These are phyloP conservation scores for Paraphaeosphaeria minitans DNA, from an alignment of 2,329 filamentous ascomycete genomes.

Conservation along the genomic window DNA sequence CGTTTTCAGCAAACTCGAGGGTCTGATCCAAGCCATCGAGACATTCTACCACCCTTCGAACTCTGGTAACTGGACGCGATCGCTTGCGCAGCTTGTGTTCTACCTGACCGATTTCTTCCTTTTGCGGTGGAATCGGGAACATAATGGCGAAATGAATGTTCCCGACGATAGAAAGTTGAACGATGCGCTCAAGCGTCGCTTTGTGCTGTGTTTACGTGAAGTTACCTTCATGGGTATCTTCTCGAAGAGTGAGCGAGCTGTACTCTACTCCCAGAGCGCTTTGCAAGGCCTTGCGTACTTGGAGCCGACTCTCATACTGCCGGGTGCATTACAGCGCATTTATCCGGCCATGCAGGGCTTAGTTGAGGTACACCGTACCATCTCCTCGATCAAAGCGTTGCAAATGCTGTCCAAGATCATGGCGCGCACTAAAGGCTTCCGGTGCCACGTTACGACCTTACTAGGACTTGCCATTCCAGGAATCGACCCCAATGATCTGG, in stretches of 20 bases:
- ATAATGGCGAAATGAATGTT: constrained; percentile 87
- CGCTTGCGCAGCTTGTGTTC: constrained; percentile 86
- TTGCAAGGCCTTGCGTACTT: constrained; percentile 88
- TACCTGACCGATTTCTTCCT: constrained; percentile 96
- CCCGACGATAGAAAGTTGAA: constrained; percentile 80
- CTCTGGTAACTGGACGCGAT: constrained; percentile 87
- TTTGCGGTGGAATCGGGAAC: constrained; percentile 95
- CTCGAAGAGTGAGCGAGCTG: constrained; percentile 89
- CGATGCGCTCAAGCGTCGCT: constrained; percentile 80
- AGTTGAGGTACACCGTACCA: constrained; percentile 95
- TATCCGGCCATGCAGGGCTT: constrained; percentile 96
- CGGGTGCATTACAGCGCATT: constrained; percentile 91
- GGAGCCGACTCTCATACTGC: constrained; percentile 88
- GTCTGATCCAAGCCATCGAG: constrained; percentile 90
- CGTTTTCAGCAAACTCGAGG: constrained; percentile 83
- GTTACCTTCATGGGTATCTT: constrained; percentile 99
- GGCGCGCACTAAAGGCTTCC: constrained; percentile 90
- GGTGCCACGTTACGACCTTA: constrained; percentile 92
- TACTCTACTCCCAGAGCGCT: constrained; percentile 88
- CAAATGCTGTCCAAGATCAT: constrained; percentile 93
- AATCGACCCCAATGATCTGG: constrained; percentile 95
- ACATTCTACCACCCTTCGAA: constrained; percentile 99
- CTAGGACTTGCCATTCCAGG: constrained; percentile 92
- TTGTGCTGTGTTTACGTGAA: constrained; percentile 86
- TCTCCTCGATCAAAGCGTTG: constrained; percentile 87